Evolutionary conservation across 202 grass and related monocot genomes (phyloP).

Genomic region (Elaeis oleifera): DNA sequence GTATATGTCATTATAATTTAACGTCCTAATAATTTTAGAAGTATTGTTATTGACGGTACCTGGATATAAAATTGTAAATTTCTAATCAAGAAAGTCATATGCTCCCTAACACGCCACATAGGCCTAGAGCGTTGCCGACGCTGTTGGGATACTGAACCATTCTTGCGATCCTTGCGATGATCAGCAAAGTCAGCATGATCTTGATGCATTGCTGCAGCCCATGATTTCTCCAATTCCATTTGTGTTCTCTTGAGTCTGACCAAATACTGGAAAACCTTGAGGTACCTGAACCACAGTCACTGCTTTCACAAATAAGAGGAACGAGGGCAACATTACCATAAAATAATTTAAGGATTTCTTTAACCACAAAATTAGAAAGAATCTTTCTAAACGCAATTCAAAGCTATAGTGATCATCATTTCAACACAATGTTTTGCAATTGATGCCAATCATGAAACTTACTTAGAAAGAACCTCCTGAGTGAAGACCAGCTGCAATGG

Average conservation of each 20-base stretch:
- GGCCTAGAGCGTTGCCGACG: constrained; percentile 56
- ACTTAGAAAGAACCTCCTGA: constrained; percentile 96
- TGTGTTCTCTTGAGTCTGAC: constrained; percentile 96
- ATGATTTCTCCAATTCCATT: constrained; percentile 98
- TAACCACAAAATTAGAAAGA: too few species aligned
- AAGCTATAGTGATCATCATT: too few species aligned
- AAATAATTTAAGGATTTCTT: too few species aligned
- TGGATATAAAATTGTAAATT: constrained; percentile 97
- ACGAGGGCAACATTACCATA: neutral
- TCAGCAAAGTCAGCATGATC: constrained; percentile 97
- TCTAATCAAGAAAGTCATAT: constrained; percentile 99
- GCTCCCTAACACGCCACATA: constrained; percentile 93
- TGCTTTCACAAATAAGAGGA: neutral
- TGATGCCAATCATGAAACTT: constrained; percentile 18
- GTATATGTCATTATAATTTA: too few species aligned
- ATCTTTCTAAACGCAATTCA: too few species aligned
- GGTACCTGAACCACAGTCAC: constrained; percentile 50
- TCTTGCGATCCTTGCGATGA: constrained; percentile 64
- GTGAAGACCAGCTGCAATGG: constrained; percentile 95
- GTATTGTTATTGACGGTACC: constrained; percentile 28
- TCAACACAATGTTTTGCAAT: too few species aligned
- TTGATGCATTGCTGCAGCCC: constrained; percentile 93
- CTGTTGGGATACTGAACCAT: constrained; percentile 43
- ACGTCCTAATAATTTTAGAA: neutral
- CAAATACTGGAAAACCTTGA: constrained; percentile 94